phyloP scores from a whole-genome alignment of 352 stramenopile genomes.

The Aphanomyces cochlioides region DNA sequence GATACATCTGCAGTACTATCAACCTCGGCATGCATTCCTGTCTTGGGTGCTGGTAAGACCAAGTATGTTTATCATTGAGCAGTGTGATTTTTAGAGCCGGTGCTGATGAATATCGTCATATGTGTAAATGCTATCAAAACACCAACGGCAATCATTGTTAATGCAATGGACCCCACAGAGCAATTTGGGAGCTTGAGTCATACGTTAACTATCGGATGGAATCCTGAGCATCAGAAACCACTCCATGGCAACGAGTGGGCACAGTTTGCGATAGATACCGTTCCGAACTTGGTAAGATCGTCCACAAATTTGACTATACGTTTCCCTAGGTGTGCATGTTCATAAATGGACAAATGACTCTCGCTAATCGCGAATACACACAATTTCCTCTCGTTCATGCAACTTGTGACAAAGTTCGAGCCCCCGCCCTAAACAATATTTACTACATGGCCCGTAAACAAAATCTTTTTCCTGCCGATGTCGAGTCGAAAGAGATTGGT shows the following conservation, averaged over 20 bases:
- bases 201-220: background rate
- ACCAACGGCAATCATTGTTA: constrained; percentile 14
- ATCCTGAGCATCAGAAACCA: background rate
- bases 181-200: background rate
- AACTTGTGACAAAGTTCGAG: too few species aligned
- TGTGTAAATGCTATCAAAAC: background rate
- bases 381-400: too few species aligned
- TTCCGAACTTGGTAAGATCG: too few species aligned
- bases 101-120: background rate
- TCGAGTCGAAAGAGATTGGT: constrained; percentile 7
- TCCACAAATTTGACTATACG: too few species aligned
- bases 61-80: background rate
- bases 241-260: constrained; percentile 1
- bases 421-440: too few species aligned
- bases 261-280: background rate
- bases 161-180: background rate
- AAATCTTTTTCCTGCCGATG: background rate
- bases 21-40: background rate
- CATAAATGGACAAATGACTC: too few species aligned
- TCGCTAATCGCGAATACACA: too few species aligned
- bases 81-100: background rate
- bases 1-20: background rate
- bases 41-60: background rate
- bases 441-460: too few species aligned
- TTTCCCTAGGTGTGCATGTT: too few species aligned